These are phyloP conservation scores for Cercospora citrullina DNA, from an alignment of 2,329 filamentous ascomycete species.

Conservation along the genomic window DNA sequence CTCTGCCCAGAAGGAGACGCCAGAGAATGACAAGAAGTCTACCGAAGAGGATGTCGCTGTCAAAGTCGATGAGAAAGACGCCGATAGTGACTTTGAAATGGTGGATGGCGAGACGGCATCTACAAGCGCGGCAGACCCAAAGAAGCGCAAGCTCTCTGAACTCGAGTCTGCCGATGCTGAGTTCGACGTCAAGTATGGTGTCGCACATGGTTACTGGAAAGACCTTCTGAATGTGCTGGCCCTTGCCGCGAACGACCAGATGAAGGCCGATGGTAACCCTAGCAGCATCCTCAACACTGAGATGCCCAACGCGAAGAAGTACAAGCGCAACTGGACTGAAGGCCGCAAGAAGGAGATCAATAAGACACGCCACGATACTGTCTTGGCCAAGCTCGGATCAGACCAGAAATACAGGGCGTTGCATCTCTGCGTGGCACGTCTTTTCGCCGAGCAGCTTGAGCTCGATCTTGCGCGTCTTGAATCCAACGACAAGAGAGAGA, in stretches of 20 bases:
- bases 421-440: conserved; percentile 55
- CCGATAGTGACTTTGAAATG: conserved; percentile 31
- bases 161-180: conserved; percentile 17
- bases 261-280: conserved; percentile 47
- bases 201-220: conserved; percentile 64
- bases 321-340: conserved; percentile 32
- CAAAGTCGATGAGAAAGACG: conserved; percentile 41
- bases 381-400: conserved; percentile 45
- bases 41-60: conserved; percentile 42
- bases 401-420: conserved; percentile 54
- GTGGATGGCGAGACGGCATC: conserved; percentile 20
- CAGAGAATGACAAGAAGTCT: conserved; percentile 40
- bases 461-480: conserved; percentile 49
- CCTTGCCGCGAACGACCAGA: conserved; percentile 52
- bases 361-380: conserved; percentile 45
- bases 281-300: conserved; percentile 28
- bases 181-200: conserved; percentile 39
- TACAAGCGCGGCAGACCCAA: conserved; percentile 13
- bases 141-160: conserved; percentile 27
- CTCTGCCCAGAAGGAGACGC: conserved; percentile 32
- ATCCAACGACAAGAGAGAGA: conserved; percentile 43
- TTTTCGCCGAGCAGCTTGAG: conserved; percentile 59
- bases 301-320: conserved; percentile 22
- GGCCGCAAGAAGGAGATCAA: conserved; percentile 38
- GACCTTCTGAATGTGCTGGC: conserved; percentile 60